Evolutionary conservation across 2,329 filamentous ascomycete species (phyloP).

Genomic region (Cytospora chrysosperma): DNA sequence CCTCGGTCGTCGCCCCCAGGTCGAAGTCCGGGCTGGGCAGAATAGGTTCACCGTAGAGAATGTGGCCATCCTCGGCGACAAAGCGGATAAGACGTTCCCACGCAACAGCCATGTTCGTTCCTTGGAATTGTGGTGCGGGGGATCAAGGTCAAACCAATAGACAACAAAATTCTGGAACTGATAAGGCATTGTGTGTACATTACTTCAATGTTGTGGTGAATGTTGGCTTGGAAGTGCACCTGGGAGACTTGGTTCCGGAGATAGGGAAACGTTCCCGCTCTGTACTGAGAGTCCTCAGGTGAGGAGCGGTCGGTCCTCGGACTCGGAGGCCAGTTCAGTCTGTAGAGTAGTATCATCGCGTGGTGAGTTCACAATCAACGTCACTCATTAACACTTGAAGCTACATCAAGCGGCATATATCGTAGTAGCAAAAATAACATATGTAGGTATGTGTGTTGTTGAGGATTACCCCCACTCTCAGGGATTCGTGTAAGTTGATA

Average conservation of each 20-base stretch:
- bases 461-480: too few relatives aligned
- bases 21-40: slow-evolving; percentile 45
- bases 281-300: not conserved
- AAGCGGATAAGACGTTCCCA: slow-evolving; percentile 58
- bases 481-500: too few relatives aligned
- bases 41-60: slow-evolving; percentile 53
- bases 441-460: too few relatives aligned
- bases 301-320: too few relatives aligned
- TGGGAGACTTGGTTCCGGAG: not conserved
- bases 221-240: not conserved
- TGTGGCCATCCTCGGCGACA: slow-evolving; percentile 48
- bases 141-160: not conserved
- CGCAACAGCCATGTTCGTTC: slow-evolving; percentile 32
- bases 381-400: not conserved
- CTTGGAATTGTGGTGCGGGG: not conserved
- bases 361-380: too few relatives aligned
- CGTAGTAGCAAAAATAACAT: not conserved
- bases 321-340: too few relatives aligned
- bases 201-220: not conserved
- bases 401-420: not conserved
- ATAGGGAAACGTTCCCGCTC: not conserved
- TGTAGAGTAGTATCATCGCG: too few relatives aligned
- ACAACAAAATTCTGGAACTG: not conserved
- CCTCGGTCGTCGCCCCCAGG: slow-evolving; percentile 45
- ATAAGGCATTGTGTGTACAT: not conserved